Percentiles rank a stretch among this genome's conserved stretches.
Evolutionary conservation across 139 green algal species (phyloP).

Genomic region (Micractinium conductrix): DNA sequence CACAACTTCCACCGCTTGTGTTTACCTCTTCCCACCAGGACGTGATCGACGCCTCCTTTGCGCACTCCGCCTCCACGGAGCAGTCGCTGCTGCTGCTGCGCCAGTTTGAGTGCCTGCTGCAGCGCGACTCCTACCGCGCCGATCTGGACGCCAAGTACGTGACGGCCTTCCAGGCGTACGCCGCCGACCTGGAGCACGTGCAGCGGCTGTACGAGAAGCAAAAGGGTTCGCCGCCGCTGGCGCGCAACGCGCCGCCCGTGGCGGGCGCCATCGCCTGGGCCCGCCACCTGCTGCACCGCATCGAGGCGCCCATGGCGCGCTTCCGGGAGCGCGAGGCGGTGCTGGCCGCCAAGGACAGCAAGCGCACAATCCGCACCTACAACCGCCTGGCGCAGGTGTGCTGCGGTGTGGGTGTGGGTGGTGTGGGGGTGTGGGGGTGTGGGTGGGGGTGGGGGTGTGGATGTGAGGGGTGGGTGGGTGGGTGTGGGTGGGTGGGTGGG

Average conservation of each 20-base stretch:
- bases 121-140: conserved; percentile 75
- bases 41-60: conserved; percentile 89
- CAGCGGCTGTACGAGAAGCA: conserved; percentile 92
- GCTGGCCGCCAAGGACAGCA: conserved; percentile 89
- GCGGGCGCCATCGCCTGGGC: conserved; percentile 92
- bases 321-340: conserved; percentile 84
- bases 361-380: conserved; percentile 90
- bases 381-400: conserved; percentile 76
- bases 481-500: too few species aligned
- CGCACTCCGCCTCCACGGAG: conserved; percentile 88
- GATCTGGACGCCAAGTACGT: conserved; percentile 86
- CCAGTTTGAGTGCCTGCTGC: conserved; percentile 90
- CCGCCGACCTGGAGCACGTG: conserved; percentile 85
- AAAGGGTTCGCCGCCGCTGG: conserved; percentile 85
- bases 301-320: conserved; percentile 91
- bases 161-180: conserved; percentile 81
- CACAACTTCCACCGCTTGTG: not conserved
- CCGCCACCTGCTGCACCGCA: conserved; percentile 88
- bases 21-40: conserved; percentile 54
- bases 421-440: too few species aligned
- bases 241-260: conserved; percentile 87
- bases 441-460: too few species aligned
- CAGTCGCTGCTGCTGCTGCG: conserved; percentile 86
- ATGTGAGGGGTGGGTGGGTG: too few species aligned
- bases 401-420: not conserved